These are phyloP conservation scores for Venturia carpophila DNA, from an alignment of 2,329 filamentous ascomycete species.

Conservation along the genomic window DNA sequence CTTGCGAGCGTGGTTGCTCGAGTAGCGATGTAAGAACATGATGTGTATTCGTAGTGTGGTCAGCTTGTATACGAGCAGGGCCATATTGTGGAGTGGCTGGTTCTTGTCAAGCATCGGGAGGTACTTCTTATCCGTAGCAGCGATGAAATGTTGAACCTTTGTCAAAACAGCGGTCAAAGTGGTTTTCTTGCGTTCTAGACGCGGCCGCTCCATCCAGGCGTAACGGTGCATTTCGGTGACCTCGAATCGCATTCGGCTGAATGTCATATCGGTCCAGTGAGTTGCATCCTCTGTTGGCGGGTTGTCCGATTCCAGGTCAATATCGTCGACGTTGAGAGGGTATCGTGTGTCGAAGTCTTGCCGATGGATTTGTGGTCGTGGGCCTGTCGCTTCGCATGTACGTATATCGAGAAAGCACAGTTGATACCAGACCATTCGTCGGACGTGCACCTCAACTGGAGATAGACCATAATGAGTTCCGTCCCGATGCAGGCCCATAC, in stretches of 20 bases:
- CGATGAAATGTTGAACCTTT: constrained; percentile 62
- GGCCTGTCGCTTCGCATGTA: constrained; percentile 67
- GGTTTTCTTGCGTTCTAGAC: constrained; percentile 54
- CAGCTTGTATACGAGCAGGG: constrained; percentile 57
- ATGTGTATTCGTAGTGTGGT: constrained; percentile 56
- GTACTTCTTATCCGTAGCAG: constrained; percentile 58
- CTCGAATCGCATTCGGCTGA: constrained; percentile 62
- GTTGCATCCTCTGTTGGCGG: constrained; percentile 40
- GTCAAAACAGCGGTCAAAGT: constrained; percentile 56
- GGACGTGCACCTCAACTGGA: constrained; percentile 61
- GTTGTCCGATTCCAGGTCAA: constrained; percentile 45
- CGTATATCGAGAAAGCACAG: constrained; percentile 68
- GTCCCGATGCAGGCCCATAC: constrained; percentile 68
- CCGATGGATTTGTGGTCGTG: constrained; percentile 60
- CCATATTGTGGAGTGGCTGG: constrained; percentile 55
- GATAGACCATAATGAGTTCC: constrained; percentile 58
- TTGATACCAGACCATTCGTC: constrained; percentile 68
- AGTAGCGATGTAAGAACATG: constrained; percentile 61
- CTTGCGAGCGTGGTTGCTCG: constrained; percentile 39
- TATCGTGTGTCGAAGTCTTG: constrained; percentile 69
- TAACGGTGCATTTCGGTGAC: constrained; percentile 64
- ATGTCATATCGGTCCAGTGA: constrained; percentile 60
- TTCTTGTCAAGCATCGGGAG: constrained; percentile 52
- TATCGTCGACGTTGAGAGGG: constrained; percentile 63
- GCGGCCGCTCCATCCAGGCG: constrained; percentile 61